These are phyloP conservation scores for Aspergillus sp. DNA, from an alignment of 2,329 filamentous ascomycete species.

Conservation along the genomic window DNA sequence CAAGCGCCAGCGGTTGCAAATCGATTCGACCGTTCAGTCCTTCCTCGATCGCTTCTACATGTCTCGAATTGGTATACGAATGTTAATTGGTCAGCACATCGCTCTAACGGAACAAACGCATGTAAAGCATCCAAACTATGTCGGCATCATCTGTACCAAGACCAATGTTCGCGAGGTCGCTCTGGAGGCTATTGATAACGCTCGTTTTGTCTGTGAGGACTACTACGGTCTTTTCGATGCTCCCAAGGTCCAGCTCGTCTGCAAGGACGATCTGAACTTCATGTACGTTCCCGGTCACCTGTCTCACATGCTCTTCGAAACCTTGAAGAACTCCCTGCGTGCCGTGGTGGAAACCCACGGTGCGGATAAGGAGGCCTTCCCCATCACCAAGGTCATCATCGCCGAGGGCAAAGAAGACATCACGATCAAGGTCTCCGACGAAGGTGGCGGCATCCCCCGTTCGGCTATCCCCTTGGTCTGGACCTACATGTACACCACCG, in stretches of 20 bases:
- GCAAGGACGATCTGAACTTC: constrained; percentile 90
- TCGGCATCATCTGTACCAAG: constrained; percentile 98
- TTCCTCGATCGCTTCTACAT: constrained; percentile 99
- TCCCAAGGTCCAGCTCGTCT: constrained; percentile 93
- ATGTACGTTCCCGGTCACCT: constrained; percentile 99
- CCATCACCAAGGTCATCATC: constrained; percentile 94
- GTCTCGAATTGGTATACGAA: constrained; percentile 97
- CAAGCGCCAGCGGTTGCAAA: constrained; percentile 93
- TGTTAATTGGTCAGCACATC: constrained; percentile 98
- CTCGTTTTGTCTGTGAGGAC: constrained; percentile 97
- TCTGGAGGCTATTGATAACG: constrained; percentile 96
- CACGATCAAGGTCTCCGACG: constrained; percentile 96
- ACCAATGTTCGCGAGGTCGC: constrained; percentile 94
- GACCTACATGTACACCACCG: constrained; percentile 99
- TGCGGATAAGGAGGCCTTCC: constrained; percentile 92
- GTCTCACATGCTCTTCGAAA: constrained; percentile 99
- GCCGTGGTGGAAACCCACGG: constrained; percentile 96
- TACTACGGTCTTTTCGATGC: constrained; percentile 97
- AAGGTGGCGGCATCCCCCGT: constrained; percentile 91
- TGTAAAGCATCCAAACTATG: constrained; percentile 86
- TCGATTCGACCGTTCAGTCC: constrained; percentile 93
- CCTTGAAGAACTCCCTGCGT: constrained; percentile 94
- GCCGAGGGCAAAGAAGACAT: constrained; percentile 98
- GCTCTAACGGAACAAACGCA: constrained; percentile 91
- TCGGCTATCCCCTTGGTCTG: constrained; percentile 96